phyloP scores from a whole-genome alignment of 1,284 basidiomycete species.

The Leccinum variabile region DNA sequence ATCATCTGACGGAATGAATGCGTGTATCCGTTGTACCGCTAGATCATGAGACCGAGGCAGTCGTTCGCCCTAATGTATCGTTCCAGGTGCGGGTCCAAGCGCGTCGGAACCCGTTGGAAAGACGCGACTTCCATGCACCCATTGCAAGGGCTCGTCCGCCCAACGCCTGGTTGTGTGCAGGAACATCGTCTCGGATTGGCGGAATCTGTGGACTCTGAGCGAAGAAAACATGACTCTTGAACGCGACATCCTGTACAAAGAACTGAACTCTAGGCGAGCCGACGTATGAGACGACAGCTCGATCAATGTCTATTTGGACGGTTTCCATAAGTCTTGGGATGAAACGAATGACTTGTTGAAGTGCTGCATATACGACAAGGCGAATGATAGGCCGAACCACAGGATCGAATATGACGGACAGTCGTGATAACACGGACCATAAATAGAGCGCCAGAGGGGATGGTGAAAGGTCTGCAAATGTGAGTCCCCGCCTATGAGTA shows the following conservation, averaged over 20 bases:
- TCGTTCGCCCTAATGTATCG: conserved; percentile 62
- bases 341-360: conserved; percentile 61
- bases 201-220: conserved; percentile 45
- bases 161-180: conserved; percentile 28
- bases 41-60: conserved; percentile 52
- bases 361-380: conserved; percentile 47
- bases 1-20: conserved; percentile 35
- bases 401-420: conserved; percentile 55
- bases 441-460: conserved; percentile 53
- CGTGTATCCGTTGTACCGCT: conserved; percentile 49
- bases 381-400: conserved; percentile 61
- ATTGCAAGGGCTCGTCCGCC: conserved; percentile 45
- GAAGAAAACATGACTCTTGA: conserved; percentile 57
- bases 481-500: conserved; percentile 45
- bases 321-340: conserved; percentile 65
- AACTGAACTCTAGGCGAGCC: conserved; percentile 53
- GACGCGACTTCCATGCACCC: conserved; percentile 58
- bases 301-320: conserved; percentile 64
- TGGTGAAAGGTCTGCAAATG: conserved; percentile 52
- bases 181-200: conserved; percentile 27
- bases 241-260: conserved; percentile 47
- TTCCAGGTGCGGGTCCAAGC: conserved; percentile 67
- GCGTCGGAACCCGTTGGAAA: conserved; percentile 58
- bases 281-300: conserved; percentile 49
- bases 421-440: conserved; percentile 45